A percentile compares a stretch with the other conserved stretches of the same genome.
Conservation (phyloP, 1,284 basidiomycete species). For the Neolentinus lepideus region DNA sequence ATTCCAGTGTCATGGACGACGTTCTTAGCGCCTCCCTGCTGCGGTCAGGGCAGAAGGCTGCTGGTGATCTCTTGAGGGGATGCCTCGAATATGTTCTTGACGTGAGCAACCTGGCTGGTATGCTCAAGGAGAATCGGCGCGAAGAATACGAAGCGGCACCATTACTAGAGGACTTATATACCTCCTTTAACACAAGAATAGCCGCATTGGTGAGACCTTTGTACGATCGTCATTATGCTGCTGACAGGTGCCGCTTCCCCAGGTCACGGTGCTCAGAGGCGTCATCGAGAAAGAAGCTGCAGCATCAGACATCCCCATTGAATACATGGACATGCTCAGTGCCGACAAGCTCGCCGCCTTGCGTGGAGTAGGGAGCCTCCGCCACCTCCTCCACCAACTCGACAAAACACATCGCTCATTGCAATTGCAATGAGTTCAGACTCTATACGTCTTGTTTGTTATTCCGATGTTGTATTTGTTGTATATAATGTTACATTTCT, state of each 20-base stretch:
- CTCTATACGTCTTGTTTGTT: neutral
- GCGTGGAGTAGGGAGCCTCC: constrained; percentile 22
- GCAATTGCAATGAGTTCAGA: neutral
- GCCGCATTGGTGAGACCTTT: constrained; percentile 12
- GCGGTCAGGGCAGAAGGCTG: constrained; percentile 60
- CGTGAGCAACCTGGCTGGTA: constrained; percentile 61
- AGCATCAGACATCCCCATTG: constrained; percentile 17
- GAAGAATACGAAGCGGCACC: constrained; percentile 56
- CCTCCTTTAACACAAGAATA: constrained; percentile 34
- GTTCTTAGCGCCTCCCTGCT: constrained; percentile 77
- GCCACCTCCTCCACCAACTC: constrained; percentile 14
- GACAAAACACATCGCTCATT: constrained; percentile 6
- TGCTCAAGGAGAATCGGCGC: constrained; percentile 43
- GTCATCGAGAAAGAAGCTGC: constrained; percentile 23
- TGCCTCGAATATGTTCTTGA: constrained; percentile 65
- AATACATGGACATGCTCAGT: constrained; percentile 18
- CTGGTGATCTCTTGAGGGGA: constrained; percentile 59
- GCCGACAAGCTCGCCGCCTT: constrained; percentile 14
- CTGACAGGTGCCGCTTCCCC: neutral
- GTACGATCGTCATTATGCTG: constrained; percentile 1
- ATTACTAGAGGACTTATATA: constrained; percentile 44
- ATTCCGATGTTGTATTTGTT: neutral
- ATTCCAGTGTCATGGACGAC: constrained; percentile 67
- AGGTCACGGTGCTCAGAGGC: constrained; percentile 26
- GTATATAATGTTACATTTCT: neutral